Percentiles rank a stretch among this genome's conserved stretches.
Evolutionary conservation across 1,284 basidiomycete species (phyloP).

Genomic region (Volvariella volvacea): DNA sequence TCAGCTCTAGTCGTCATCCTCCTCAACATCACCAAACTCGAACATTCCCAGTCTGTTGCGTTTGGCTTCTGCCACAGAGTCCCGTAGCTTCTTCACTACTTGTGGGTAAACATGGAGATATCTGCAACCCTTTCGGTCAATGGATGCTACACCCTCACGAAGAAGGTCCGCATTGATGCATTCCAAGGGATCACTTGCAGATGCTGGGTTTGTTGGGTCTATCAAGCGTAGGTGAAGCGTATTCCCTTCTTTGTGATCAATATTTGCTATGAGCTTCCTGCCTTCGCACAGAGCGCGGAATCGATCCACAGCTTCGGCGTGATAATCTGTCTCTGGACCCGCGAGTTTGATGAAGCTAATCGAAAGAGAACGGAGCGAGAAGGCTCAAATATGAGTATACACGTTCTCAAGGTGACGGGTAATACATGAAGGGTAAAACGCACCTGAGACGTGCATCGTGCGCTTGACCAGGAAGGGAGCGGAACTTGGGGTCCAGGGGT

Average conservation of each 20-base stretch:
- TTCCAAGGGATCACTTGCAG: slow-evolving; percentile 60
- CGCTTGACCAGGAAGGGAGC: slow-evolving; percentile 77
- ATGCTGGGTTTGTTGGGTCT: slow-evolving; percentile 70
- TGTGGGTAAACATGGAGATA: slow-evolving; percentile 71
- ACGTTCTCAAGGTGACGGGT: slow-evolving; percentile 1
- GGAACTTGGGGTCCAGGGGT: slow-evolving; percentile 82
- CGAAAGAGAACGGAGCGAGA: slow-evolving; percentile 8
- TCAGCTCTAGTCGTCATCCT: slow-evolving; percentile 38
- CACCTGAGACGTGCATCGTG: slow-evolving; percentile 78
- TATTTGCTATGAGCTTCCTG: slow-evolving; percentile 84
- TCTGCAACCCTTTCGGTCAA: slow-evolving; percentile 74
- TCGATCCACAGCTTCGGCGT: slow-evolving; percentile 75
- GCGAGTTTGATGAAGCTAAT: slow-evolving; percentile 80
- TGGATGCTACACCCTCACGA: slow-evolving; percentile 69
- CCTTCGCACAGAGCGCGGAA: slow-evolving; percentile 84
- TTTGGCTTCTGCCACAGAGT: slow-evolving; percentile 63
- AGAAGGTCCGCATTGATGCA: slow-evolving; percentile 83
- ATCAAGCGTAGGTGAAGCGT: slow-evolving; percentile 83
- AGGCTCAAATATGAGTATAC: neutral
- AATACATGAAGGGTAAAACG: slow-evolving; percentile 6
- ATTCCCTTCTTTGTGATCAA: slow-evolving; percentile 78
- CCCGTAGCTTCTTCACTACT: slow-evolving; percentile 60
- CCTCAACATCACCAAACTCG: slow-evolving; percentile 81
- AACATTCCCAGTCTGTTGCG: slow-evolving; percentile 78
- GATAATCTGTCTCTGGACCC: slow-evolving; percentile 76